Conservation (phyloP, 495 filamentous ascomycete species). For the Tuber calosporum region DNA sequence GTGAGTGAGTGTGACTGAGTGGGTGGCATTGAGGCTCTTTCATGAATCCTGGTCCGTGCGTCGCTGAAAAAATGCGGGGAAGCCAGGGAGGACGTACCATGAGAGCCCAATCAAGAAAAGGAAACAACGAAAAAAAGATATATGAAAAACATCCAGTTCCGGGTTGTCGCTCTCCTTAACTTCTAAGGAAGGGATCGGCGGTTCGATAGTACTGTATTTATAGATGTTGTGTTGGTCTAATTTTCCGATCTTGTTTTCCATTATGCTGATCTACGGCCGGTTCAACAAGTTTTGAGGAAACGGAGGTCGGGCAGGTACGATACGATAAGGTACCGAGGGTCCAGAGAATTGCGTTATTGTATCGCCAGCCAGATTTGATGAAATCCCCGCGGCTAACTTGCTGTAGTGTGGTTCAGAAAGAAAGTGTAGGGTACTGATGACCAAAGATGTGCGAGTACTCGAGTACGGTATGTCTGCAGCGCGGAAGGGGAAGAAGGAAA, state of each 20-base stretch:
- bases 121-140: background rate
- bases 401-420: background rate
- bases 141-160: background rate
- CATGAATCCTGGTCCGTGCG: background rate
- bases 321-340: background rate
- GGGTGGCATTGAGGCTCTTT: background rate
- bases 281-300: background rate
- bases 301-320: background rate
- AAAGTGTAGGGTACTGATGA: background rate
- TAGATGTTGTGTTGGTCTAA: background rate
- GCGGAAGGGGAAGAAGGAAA: background rate
- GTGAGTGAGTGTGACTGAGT: background rate
- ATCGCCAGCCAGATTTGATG: background rate
- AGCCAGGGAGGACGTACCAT: background rate
- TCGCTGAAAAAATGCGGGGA: background rate
- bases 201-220: background rate
- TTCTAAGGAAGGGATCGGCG: background rate
- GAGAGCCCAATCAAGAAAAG: background rate
- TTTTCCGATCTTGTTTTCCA: background rate
- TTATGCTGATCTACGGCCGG: background rate
- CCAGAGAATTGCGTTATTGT: background rate
- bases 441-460: background rate
- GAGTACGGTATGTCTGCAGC: background rate
- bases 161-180: background rate
- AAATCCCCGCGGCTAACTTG: background rate